phyloP scores from a whole-genome alignment of 2,329 filamentous ascomycete species.

The Aspergillus puulaauensis region DNA sequence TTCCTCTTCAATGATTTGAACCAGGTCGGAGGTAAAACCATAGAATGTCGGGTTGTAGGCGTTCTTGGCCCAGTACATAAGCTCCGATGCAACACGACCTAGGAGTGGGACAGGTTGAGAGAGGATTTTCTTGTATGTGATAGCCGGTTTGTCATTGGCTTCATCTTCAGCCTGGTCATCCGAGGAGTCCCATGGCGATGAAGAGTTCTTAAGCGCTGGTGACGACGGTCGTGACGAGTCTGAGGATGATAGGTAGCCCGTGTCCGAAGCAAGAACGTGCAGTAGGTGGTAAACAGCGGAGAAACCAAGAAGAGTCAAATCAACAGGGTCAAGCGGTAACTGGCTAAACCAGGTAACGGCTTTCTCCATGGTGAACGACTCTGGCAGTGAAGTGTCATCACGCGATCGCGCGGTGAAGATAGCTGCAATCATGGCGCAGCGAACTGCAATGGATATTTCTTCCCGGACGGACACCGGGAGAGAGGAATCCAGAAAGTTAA shows the following conservation, averaged over 20 bases:
- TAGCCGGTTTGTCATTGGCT: constrained; percentile 18
- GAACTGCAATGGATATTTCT: constrained; percentile 58
- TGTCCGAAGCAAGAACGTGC: constrained; percentile 41
- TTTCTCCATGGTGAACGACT: constrained; percentile 40
- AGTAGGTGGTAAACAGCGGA: constrained; percentile 43
- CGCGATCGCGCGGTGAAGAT: constrained; percentile 45
- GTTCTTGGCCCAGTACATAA: constrained; percentile 46
- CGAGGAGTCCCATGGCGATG: constrained; percentile 17
- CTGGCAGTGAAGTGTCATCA: constrained; percentile 31
- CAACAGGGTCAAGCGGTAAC: constrained; percentile 43
- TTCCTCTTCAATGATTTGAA: constrained; percentile 39
- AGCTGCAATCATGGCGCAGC: constrained; percentile 59
- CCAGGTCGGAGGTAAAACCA: constrained; percentile 37
- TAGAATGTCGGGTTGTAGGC: constrained; percentile 46
- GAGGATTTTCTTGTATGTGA: constrained; percentile 8
- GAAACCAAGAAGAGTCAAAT: constrained; percentile 43
- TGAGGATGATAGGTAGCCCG: constrained; percentile 37
- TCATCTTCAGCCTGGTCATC: constrained; percentile 24
- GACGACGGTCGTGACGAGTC: constrained; percentile 32
- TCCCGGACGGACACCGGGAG: constrained; percentile 49
- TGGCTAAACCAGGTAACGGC: constrained; percentile 44
- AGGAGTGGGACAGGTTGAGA: constrained; percentile 33
- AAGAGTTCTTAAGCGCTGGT: constrained; percentile 22
- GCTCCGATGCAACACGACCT: constrained; percentile 39
- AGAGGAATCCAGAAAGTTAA: constrained; percentile 54